phyloP scores from a whole-genome alignment of 148 eudicot genomes.

The Arbutus unedo region DNA sequence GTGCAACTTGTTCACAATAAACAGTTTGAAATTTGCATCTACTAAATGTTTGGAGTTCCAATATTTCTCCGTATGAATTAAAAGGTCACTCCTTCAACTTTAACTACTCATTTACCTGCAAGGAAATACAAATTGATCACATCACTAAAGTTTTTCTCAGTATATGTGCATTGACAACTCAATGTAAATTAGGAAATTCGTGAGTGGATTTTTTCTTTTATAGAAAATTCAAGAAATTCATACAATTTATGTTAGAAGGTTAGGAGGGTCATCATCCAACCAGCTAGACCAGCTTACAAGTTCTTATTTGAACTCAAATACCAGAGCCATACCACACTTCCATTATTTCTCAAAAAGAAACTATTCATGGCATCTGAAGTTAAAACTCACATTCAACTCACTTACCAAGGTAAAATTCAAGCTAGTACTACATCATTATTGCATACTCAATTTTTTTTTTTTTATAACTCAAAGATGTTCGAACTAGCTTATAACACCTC shows the following conservation, averaged over 20 bases:
- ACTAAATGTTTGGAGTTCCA: background rate
- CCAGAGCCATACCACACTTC: background rate
- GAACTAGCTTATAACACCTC: too few species aligned
- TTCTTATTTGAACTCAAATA: background rate
- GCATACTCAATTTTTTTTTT: background rate
- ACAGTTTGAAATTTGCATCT: background rate
- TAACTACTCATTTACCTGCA: constrained; percentile 9
- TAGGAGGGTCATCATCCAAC: background rate
- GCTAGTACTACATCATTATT: background rate
- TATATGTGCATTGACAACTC: background rate
- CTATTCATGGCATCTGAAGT: background rate
- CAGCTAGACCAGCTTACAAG: too few species aligned
- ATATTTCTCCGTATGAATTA: background rate
- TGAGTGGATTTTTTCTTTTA: background rate
- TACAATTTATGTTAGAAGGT: background rate
- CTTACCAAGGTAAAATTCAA: background rate
- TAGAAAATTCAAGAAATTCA: background rate
- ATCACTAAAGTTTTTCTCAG: background rate
- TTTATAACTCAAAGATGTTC: too few species aligned
- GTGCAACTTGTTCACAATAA: background rate
- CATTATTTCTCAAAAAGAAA: background rate
- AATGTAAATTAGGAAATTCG: background rate
- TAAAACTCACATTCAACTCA: background rate
- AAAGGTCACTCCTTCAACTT: background rate
- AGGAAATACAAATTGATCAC: background rate